Percentiles rank a stretch among this genome's conserved stretches.
Evolutionary conservation across 192 early-diverging fungal species (phyloP).

Genomic region (Backusella sp.): DNA sequence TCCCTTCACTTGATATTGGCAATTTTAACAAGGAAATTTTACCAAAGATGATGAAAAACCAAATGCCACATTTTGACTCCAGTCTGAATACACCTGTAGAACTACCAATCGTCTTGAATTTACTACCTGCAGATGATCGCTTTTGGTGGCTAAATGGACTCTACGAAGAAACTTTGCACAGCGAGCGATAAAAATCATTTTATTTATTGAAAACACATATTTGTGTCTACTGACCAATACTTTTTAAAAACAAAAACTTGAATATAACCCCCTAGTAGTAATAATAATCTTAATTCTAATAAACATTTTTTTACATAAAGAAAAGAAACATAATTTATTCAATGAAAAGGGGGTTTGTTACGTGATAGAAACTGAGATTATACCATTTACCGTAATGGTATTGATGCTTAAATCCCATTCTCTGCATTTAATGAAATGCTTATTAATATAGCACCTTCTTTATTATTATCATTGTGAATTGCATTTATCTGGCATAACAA

Average conservation of each 20-base stretch:
- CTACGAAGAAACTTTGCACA: conserved; percentile 12
- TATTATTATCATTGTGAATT: not conserved
- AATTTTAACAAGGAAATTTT: not conserved
- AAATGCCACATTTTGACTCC: not conserved
- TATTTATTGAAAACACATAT: not conserved
- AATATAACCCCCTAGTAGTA: not conserved
- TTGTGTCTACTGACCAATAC: not conserved
- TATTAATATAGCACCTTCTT: not conserved
- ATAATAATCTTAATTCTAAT: not conserved
- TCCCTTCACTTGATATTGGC: not conserved
- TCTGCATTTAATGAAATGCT: too few relatives aligned
- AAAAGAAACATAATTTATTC: not conserved
- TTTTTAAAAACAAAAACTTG: not conserved
- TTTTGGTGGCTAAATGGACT: conserved; percentile 14
- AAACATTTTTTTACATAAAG: not conserved
- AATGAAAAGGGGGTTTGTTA: not conserved
- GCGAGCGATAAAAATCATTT: not conserved
- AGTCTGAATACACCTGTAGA: not conserved
- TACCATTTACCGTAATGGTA: too few relatives aligned
- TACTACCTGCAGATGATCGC: conserved; percentile 13
- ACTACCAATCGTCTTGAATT: conserved; percentile 7
- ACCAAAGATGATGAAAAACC: not conserved
- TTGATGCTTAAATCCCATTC: too few relatives aligned
- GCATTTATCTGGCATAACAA: not conserved
- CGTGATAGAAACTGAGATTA: too few relatives aligned